phyloP scores from a whole-genome alignment of 2,329 filamentous ascomycete species.

The Alternaria tenuissima region DNA sequence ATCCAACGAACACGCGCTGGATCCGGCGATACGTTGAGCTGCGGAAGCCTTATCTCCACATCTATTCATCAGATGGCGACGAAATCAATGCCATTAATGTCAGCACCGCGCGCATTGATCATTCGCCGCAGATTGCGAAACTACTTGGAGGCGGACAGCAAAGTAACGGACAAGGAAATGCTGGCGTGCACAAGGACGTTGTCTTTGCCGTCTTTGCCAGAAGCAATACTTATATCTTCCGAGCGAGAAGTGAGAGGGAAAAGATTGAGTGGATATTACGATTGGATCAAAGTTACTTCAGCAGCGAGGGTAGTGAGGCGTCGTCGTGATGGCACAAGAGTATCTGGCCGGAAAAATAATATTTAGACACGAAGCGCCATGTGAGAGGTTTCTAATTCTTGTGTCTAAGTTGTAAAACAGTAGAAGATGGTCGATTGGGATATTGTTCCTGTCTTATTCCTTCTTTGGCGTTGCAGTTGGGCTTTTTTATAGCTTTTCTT shows the following conservation, averaged over 20 bases:
- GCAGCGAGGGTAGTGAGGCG: slow-evolving; percentile 32
- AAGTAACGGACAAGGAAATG: slow-evolving; percentile 16
- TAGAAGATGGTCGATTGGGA: slow-evolving; percentile 2
- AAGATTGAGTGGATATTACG: slow-evolving; percentile 97
- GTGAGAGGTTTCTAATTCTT: slow-evolving; percentile 4
- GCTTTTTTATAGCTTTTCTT: slow-evolving; percentile 15
- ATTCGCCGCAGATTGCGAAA: slow-evolving; percentile 84
- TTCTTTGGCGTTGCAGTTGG: slow-evolving; percentile 7
- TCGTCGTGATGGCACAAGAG: not conserved
- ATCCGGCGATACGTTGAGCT: slow-evolving; percentile 92
- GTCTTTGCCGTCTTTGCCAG: slow-evolving; percentile 95
- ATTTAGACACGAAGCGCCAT: not conserved
- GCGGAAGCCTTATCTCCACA: slow-evolving; percentile 87
- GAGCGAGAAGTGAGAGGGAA: slow-evolving; percentile 85
- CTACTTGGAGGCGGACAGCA: slow-evolving; percentile 64
- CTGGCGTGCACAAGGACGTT: slow-evolving; percentile 58
- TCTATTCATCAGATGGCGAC: slow-evolving; percentile 87
- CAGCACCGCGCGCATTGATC: slow-evolving; percentile 88
- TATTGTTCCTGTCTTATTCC: not conserved
- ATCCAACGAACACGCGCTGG: slow-evolving; percentile 83
- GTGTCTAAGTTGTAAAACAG: slow-evolving; percentile 2
- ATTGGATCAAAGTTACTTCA: slow-evolving; percentile 82
- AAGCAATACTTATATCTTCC: slow-evolving; percentile 95
- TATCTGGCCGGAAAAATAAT: not conserved
- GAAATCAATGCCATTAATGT: slow-evolving; percentile 90